Evolutionary conservation across 2,329 filamentous ascomycete species (phyloP).

Genomic region (Colletotrichum sp.): DNA sequence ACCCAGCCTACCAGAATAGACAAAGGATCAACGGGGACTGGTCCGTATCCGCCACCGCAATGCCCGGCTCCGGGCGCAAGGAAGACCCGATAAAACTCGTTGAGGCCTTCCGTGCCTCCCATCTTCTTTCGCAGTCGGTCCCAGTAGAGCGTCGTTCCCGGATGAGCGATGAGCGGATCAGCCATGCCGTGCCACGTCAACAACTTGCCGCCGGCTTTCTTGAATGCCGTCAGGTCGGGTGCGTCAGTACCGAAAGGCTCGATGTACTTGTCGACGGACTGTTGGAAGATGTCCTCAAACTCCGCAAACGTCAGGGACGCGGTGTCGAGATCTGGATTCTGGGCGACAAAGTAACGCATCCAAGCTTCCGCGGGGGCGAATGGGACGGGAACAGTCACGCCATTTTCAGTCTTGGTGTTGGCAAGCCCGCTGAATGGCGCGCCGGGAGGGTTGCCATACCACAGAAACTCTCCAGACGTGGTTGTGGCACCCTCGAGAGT

Average conservation of each 20-base stretch:
- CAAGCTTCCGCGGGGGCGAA: background rate
- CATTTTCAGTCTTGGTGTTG: background rate
- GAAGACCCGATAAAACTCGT: constrained; percentile 56
- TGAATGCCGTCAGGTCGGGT: constrained; percentile 33
- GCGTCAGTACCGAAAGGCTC: constrained; percentile 28
- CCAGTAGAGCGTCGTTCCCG: constrained; percentile 34
- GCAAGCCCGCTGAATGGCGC: background rate
- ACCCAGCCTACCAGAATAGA: background rate
- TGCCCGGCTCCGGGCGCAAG: constrained; percentile 56
- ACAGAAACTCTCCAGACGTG: background rate
- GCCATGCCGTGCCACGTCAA: constrained; percentile 45
- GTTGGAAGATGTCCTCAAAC: background rate
- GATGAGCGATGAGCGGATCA: constrained; percentile 39
- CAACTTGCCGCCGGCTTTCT: constrained; percentile 41
- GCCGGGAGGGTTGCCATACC: background rate
- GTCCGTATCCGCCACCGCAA: constrained; percentile 35
- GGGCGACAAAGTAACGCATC: constrained; percentile 2
- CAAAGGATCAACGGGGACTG: background rate
- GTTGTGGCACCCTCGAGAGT: background rate
- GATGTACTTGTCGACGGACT: background rate
- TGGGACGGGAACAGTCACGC: background rate
- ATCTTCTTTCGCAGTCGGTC: background rate
- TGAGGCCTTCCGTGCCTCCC: background rate
- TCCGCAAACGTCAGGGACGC: background rate
- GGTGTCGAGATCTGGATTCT: background rate